Conservation (phyloP, 1,139 yeast species). For the Fermentozyma sake region DNA sequence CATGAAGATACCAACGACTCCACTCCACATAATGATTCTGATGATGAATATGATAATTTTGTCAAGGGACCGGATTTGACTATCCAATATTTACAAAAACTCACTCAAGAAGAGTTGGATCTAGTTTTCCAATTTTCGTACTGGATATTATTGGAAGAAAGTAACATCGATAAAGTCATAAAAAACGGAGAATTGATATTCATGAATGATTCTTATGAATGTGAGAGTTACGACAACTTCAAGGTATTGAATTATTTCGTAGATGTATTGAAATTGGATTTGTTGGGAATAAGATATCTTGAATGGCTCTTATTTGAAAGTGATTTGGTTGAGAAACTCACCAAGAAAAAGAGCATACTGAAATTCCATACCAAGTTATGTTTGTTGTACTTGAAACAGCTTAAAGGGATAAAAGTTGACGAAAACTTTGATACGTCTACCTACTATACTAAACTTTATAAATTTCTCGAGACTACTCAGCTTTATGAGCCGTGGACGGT, state of each 20-base stretch:
- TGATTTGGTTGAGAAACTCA: constrained; percentile 35
- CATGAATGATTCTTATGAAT: constrained; percentile 60
- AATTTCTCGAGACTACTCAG: constrained; percentile 30
- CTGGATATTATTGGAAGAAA: constrained; percentile 44
- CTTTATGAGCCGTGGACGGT: constrained; percentile 47
- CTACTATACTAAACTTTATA: constrained; percentile 31
- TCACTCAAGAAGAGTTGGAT: constrained; percentile 47
- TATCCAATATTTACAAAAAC: constrained; percentile 61
- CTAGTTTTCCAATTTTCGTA: constrained; percentile 56
- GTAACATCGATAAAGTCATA: constrained; percentile 16
- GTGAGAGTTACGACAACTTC: constrained; percentile 53
- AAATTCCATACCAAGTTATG: constrained; percentile 53
- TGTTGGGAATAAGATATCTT: constrained; percentile 50
- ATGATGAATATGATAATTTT: constrained; percentile 22
- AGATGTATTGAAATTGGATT: constrained; percentile 18
- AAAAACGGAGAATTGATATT: constrained; percentile 51
- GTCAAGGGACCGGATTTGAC: constrained; percentile 47
- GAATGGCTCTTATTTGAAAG: constrained; percentile 49
- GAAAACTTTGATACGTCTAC: constrained; percentile 12
- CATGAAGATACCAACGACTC: constrained; percentile 15
- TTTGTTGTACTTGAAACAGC: constrained; percentile 45
- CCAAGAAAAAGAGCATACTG: constrained; percentile 28
- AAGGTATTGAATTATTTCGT: constrained; percentile 50
- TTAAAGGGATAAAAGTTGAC: constrained; percentile 16
- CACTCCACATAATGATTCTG: constrained; percentile 11